A percentile compares a stretch with the other conserved stretches of the same genome.
These are phyloP conservation scores for Ceriops decandra DNA, from an alignment of 345 rosid genomes.

Conservation along the genomic window DNA sequence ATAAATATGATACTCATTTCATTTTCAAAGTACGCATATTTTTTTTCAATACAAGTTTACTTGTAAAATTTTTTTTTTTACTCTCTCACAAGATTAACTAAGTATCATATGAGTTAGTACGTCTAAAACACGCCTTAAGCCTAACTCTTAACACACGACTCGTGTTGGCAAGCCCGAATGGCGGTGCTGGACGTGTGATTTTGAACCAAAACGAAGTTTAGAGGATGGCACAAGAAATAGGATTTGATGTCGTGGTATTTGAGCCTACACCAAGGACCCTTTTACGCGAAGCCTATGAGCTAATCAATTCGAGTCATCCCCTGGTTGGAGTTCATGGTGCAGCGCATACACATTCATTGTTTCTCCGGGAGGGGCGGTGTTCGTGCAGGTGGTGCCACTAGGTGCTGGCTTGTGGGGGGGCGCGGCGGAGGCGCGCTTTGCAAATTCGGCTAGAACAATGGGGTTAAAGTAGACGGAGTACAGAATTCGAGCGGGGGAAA, in stretches of 20 bases:
- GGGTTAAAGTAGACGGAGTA: conserved; percentile 47
- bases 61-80: too few relatives aligned
- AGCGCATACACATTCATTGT: conserved; percentile 49
- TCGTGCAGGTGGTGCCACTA: too few relatives aligned
- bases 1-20: too few relatives aligned
- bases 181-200: conserved; percentile 29
- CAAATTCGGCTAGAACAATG: conserved; percentile 37
- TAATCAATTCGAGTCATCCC: conserved; percentile 47
- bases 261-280: conserved; percentile 25
- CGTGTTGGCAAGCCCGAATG: conserved; percentile 28
- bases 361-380: conserved; percentile 38
- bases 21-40: too few relatives aligned
- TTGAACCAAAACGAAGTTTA: conserved; percentile 29
- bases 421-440: conserved; percentile 34
- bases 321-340: conserved; percentile 66
- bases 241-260: conserved; percentile 45
- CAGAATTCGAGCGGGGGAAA: conserved; percentile 33
- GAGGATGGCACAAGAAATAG: conserved; percentile 31
- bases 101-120: too few relatives aligned
- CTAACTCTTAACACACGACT: too few relatives aligned
- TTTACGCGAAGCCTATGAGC: conserved; percentile 31
- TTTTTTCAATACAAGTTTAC: too few relatives aligned
- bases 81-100: too few relatives aligned
- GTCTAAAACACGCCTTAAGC: too few relatives aligned
- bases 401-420: too few relatives aligned